Base-by-base conservation (phyloP, 768 basidiomycete species). In the Naganishia antarctica region DNA sequence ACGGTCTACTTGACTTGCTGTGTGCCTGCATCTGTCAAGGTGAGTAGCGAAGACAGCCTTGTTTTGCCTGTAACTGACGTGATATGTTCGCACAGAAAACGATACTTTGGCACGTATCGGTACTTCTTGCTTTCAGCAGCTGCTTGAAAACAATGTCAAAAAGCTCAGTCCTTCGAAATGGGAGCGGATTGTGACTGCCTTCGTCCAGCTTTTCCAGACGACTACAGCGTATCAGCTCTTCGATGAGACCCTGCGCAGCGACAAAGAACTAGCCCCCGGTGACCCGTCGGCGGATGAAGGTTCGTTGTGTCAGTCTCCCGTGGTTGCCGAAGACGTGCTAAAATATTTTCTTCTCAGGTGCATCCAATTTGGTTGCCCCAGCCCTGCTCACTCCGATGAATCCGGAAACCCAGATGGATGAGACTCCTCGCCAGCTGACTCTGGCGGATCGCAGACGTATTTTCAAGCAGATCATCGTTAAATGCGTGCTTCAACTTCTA, bases 21-120 rank as follows among this genome's bases (percentile, higher is more conserved):
- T 91, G 90, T 76, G 87, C 96, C 40, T 99, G 96, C 78, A 97
- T 99, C 66, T 98, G 93, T 76, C 96, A 99, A 86, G 96, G 94
- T 96, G 68, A 50, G 84, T 57, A 21, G 12, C 3, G n/a, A 25
- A 13, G 40, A 21, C n/a, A 44, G 66, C 25, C 25, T 34, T 28
- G 3, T n/a, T 47, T 11, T 31, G 2, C 1, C 13, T 44, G 23
- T 29, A 49, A 13, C 2, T 45, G 21, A 66, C 16, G 66, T 66
- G 66, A 68, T 25, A 9, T 15, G 23, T 11, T 16, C 18, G 28
- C 25, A 25, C 75, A 99, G 96, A 99, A 80, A 98, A 98, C 71
- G 96, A 98, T 73, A 98, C 94, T 1, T 83, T 98, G 45, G 93
- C 96, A 7, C 86, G 93, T 51, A 97, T 99, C 65, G 96, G 96